Evolutionary conservation across 768 basidiomycete genomes (phyloP).

Genomic region (Mycena vulgaris): DNA sequence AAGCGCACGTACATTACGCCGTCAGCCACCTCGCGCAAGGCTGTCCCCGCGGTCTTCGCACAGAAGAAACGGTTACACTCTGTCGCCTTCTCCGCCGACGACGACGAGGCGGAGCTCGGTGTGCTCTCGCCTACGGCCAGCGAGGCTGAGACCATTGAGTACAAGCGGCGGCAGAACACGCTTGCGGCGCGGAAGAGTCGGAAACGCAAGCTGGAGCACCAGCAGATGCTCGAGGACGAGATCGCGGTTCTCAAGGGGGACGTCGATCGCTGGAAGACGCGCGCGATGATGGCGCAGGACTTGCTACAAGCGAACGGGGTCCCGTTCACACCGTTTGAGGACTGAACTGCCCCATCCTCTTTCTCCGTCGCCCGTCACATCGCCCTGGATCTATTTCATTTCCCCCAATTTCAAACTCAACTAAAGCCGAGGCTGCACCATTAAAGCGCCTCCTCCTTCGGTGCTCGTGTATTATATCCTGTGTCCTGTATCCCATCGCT

Average conservation of each 20-base stretch:
- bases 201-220: constrained; percentile 76
- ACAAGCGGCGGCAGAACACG: constrained; percentile 79
- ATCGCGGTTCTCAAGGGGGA: constrained; percentile 45
- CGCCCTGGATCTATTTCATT: not conserved
- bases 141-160: constrained; percentile 71
- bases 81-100: constrained; percentile 54
- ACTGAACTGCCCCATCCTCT: not conserved
- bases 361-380: not conserved
- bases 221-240: constrained; percentile 65
- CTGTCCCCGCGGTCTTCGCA: constrained; percentile 43
- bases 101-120: constrained; percentile 53
- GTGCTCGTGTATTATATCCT: constrained; percentile 31
- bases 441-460: constrained; percentile 24
- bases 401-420: not conserved
- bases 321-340: constrained; percentile 21
- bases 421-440: not conserved
- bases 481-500: constrained; percentile 7
- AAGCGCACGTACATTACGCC: constrained; percentile 37
- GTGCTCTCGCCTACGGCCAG: constrained; percentile 45
- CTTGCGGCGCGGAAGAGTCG: constrained; percentile 77
- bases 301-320: constrained; percentile 22
- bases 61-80: constrained; percentile 61
- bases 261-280: constrained; percentile 19
- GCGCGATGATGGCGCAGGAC: constrained; percentile 25
- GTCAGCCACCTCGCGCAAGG: constrained; percentile 40